Percentiles rank a stretch among this genome's conserved stretches.
Evolutionary conservation across 257 asterid species (phyloP).

Genomic region (Plectranthus barbatus): DNA sequence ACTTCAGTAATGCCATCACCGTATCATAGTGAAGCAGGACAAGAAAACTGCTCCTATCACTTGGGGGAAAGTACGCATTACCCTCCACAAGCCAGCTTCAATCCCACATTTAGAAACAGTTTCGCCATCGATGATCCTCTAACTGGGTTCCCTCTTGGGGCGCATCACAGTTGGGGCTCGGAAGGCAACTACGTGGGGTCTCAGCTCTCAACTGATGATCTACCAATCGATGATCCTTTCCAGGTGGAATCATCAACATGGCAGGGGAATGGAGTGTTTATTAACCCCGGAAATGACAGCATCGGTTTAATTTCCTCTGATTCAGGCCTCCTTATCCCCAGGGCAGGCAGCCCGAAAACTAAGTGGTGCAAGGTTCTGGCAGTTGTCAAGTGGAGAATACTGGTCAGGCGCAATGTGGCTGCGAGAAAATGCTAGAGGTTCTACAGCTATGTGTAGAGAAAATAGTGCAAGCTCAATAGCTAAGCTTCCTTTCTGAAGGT

Average conservation of each 20-base stretch:
- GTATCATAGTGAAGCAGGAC: slow-evolving; percentile 19
- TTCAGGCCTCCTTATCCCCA: slow-evolving; percentile 28
- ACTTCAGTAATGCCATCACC: slow-evolving; percentile 26
- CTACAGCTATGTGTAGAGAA: slow-evolving; percentile 14
- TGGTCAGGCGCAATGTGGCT: slow-evolving; percentile 46
- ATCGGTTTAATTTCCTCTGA: slow-evolving; percentile 31
- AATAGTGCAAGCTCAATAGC: background rate
- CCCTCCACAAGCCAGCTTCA: slow-evolving; percentile 27
- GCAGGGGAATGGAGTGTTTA: slow-evolving; percentile 35
- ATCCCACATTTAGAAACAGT: slow-evolving; percentile 27
- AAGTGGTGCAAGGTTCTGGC: slow-evolving; percentile 81
- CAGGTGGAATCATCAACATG: slow-evolving; percentile 31
- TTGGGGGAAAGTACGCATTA: slow-evolving; percentile 35
- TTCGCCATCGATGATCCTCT: slow-evolving; percentile 29
- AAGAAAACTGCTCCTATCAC: slow-evolving; percentile 25
- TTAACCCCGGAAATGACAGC: slow-evolving; percentile 31
- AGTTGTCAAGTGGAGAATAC: slow-evolving; percentile 64
- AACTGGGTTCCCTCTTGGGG: slow-evolving; percentile 30
- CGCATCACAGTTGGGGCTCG: slow-evolving; percentile 19
- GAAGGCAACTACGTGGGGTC: slow-evolving; percentile 21
- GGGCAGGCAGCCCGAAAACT: slow-evolving; percentile 37
- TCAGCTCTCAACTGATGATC: slow-evolving; percentile 27
- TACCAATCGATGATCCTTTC: slow-evolving; percentile 23
- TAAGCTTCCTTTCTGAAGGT: background rate
- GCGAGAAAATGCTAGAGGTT: slow-evolving; percentile 31